Base-by-base conservation (phyloP, 352 stramenopile genomes). In the Pythium insidiosum region DNA sequence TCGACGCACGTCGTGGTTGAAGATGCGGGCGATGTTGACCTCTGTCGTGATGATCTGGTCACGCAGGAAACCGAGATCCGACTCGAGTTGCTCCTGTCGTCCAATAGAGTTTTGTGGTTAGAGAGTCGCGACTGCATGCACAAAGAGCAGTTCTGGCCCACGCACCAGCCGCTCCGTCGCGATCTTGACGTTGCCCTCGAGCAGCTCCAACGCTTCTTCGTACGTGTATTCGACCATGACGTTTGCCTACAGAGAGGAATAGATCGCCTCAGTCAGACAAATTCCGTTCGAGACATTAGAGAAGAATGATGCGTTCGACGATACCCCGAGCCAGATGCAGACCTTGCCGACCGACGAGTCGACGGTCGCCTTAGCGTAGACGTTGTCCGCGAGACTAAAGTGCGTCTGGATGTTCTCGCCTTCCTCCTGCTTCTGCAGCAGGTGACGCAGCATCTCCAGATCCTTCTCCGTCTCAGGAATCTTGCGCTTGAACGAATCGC, bases 151-250 rank as follows among this genome's bases (percentile, higher is more conserved):
- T n/a, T n/a, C n/a, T n/a, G n/a, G n/a, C 5, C 7, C 6, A 42
- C 67, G 7, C 50, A 89, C 77, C 54, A 93, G 47, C 35, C 79
- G 81, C 5, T 87, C 72, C n/a, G 63, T 73, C 15, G 79, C 84
- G 5, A 63, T 63, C 6, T 70, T 48, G 46, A 94, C 56, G 54
- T 92, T 95, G 45, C 67, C 58, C 49, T 85, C 53, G 69, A 96
- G 65, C 75, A 97, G 56, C 34, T 85, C 74, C 28, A 96, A 70
- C 10, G 94, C 94, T 56, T 98, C 95, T n/a, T 97, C 80, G 57
- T 98, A 98, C 37, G 88, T 94, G 63, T 98, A 98, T 59, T 98
- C 94, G 50, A 98, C 78, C 91, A 98, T 98, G 24, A 98, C 89
- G 72, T 98, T 97, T 13, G 94, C 95, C 26, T 78, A n/a, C n/a